A percentile compares a stretch with the other conserved stretches of the same genome.
Conservation (phyloP, 345 rosid genomes). For the Acer campestre region DNA sequence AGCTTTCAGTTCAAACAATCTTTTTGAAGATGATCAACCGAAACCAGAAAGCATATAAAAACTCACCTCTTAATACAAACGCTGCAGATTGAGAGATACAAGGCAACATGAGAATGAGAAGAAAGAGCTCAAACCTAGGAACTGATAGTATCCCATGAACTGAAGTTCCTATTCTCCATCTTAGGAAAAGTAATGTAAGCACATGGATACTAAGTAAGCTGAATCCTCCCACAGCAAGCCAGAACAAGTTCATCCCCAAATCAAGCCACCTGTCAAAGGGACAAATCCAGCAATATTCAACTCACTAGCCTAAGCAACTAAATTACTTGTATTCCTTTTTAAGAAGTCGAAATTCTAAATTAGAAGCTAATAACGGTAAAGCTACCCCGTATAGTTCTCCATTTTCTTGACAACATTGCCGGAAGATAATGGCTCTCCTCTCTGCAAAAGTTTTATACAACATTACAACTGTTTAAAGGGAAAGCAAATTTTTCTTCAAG, state of each 20-base stretch:
- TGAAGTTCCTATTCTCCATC: slow-evolving; percentile 45
- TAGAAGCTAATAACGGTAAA: not conserved
- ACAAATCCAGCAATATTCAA: slow-evolving; percentile 11
- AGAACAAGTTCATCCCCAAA: slow-evolving; percentile 54
- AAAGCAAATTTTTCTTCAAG: not conserved
- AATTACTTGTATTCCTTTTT: not conserved
- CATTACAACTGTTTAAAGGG: not conserved
- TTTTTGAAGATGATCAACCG: not conserved
- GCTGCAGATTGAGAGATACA: slow-evolving; percentile 57
- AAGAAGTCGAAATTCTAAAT: not conserved
- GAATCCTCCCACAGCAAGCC: slow-evolving; percentile 47
- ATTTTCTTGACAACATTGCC: slow-evolving; percentile 42
- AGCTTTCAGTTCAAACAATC: slow-evolving; percentile 20
- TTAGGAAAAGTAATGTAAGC: slow-evolving; percentile 30
- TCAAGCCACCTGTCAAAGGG: slow-evolving; percentile 47
- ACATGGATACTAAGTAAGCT: slow-evolving; percentile 37
- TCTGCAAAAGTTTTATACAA: slow-evolving; percentile 34
- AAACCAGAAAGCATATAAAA: slow-evolving; percentile 3
- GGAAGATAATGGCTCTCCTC: slow-evolving; percentile 61
- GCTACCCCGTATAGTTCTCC: slow-evolving; percentile 50
- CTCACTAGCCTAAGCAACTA: not conserved
- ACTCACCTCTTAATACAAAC: slow-evolving; percentile 51
- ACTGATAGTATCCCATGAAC: slow-evolving; percentile 42
- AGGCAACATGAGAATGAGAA: slow-evolving; percentile 49
- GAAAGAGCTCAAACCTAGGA: slow-evolving; percentile 51